phyloP scores from a whole-genome alignment of 345 rosid genomes.

The Eutrema heterophyllum region DNA sequence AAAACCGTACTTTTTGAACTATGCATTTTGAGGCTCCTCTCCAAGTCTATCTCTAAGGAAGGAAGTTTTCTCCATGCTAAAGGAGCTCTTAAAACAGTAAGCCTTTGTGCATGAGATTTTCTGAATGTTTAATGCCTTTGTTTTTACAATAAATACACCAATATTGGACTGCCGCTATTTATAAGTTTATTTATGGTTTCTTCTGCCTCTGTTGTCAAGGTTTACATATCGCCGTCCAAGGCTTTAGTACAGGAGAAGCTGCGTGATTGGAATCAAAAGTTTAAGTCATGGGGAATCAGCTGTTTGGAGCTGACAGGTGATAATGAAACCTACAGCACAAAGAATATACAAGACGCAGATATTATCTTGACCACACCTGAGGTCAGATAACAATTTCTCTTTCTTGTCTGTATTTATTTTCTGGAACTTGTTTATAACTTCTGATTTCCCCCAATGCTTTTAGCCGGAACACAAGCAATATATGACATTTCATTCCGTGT shows the following conservation, averaged over 20 bases:
- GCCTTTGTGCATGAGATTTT: conserved; percentile 9
- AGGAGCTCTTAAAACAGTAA: conserved; percentile 91
- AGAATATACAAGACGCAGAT: conserved; percentile 82
- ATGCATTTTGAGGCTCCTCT: conserved; percentile 82
- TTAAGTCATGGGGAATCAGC: conserved; percentile 71
- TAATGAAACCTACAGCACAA: conserved; percentile 65
- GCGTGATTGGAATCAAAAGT: conserved; percentile 85
- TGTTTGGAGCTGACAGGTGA: conserved; percentile 95
- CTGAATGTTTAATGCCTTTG: background rate
- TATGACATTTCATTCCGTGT: background rate
- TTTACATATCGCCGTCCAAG: conserved; percentile 93
- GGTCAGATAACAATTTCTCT: conserved; percentile 38
- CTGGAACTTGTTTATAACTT: background rate
- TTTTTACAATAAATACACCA: background rate
- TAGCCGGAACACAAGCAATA: background rate
- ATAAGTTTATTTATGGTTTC: background rate
- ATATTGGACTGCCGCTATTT: background rate
- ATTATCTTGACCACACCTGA: conserved; percentile 94
- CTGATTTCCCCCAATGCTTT: background rate
- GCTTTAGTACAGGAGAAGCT: conserved; percentile 96
- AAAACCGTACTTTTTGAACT: conserved; percentile 95
- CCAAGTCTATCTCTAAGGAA: conserved; percentile 57
- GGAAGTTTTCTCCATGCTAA: conserved; percentile 58
- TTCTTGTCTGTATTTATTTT: background rate
- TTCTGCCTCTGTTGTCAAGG: conserved; percentile 40